Percentiles rank a stretch among this genome's conserved stretches.
Conservation (phyloP, 148 eudicot genomes). For the Chenopodium album region DNA sequence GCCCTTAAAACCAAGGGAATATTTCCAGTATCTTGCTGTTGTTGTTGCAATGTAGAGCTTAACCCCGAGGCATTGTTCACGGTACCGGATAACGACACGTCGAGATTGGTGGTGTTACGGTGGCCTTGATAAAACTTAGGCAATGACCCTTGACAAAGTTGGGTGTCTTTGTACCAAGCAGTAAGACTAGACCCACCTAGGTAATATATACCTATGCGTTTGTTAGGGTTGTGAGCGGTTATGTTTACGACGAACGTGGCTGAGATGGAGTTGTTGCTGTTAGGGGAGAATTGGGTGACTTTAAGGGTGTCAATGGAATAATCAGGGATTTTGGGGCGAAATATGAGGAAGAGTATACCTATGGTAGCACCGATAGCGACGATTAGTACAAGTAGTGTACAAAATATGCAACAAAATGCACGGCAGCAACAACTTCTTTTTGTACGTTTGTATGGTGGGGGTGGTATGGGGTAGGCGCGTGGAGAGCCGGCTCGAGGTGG, state of each 20-base stretch:
- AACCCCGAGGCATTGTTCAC: constrained; percentile 46
- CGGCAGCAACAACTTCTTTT: constrained; percentile 25
- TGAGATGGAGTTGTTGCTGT: constrained; percentile 35
- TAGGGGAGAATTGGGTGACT: constrained; percentile 45
- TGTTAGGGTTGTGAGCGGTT: constrained; percentile 71
- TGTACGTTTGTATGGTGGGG: constrained; percentile 14
- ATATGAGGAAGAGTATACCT: constrained; percentile 54
- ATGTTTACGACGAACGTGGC: constrained; percentile 67
- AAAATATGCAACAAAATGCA: constrained; percentile 23
- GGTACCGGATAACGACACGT: constrained; percentile 50
- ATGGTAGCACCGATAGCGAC: constrained; percentile 43
- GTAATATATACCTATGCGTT: constrained; percentile 68
- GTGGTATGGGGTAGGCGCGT: constrained; percentile 14
- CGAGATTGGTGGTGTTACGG: constrained; percentile 60
- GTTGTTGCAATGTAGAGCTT: constrained; percentile 32
- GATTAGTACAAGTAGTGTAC: constrained; percentile 36
- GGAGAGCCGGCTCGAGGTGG: constrained; percentile 7
- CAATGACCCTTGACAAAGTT: constrained; percentile 61
- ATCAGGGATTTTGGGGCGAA: constrained; percentile 61
- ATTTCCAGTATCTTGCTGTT: constrained; percentile 47
- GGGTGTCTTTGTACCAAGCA: constrained; percentile 48
- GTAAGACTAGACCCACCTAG: constrained; percentile 50
- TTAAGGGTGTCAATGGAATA: constrained; percentile 60
- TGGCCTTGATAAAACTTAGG: constrained; percentile 89
- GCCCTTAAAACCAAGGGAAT: constrained; percentile 57